Base-by-base conservation (phyloP, 345 rosid species). In the Boechera retrofracta region DNA sequence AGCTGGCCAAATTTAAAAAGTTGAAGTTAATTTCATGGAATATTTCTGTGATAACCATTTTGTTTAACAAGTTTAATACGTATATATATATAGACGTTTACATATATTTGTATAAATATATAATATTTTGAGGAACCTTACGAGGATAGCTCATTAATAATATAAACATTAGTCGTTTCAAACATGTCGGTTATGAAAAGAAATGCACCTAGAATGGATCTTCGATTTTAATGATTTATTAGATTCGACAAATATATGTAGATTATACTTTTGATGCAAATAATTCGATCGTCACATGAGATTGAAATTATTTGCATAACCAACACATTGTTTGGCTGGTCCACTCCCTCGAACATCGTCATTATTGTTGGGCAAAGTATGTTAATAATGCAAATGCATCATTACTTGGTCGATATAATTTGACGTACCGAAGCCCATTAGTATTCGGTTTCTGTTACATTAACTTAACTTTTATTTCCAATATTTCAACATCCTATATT, bases 321-420 rank as follows among this genome's bases (percentile, higher is more conserved):
- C 47, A 69, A 68, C 69, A 76, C 69, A 68, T 76, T 60, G 73
- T 61, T 76, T 61, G 79, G 74, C 35, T 69, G 79, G 79, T 69
- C 79, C 79, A 68, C 79, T 69, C 47, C 51, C 48, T 39, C 41
- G 54, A 51, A 68, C 69, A 60, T 76, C 74, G 63, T 52, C 47
- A 69, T 76, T 51, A 76, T 76, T 69, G 74, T 21, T 61, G 38
- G 73, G 7, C 51, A 67, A 58, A 67, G 68, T 68, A 45, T 32
- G 48, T 61, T 61, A 52, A 41, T 76, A 68, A 69, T 76, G 47
- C 74, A 76, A 51, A 39, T 52, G 69, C 74, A 60, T 69, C 62
- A 69, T 60, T 52, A 59, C 63, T 60, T 68, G 55, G 57, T 68
- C 62, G 74, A 62, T 51, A 13, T 48, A 66, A 45, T 74, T 7